phyloP scores from a whole-genome alignment of 192 early-diverging fungal species.

The Podila minutissima region DNA sequence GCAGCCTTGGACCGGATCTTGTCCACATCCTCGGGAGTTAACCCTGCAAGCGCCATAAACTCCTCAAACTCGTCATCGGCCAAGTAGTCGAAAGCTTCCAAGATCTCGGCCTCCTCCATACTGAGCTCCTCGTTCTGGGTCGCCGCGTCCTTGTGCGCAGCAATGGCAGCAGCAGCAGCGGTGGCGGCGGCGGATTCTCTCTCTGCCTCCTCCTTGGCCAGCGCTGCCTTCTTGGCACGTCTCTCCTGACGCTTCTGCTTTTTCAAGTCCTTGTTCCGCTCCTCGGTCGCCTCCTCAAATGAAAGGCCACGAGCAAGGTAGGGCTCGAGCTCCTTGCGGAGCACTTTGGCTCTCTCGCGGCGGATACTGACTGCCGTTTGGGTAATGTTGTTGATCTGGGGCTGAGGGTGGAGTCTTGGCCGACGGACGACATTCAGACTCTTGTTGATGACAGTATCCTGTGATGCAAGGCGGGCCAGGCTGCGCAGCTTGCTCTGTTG shows the following conservation, averaged over 20 bases:
- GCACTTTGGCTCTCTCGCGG: conserved; percentile 23
- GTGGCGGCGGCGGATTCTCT: conserved; percentile 14
- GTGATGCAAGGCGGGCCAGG: neutral
- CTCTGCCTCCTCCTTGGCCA: conserved; percentile 28
- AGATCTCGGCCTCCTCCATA: conserved; percentile 30
- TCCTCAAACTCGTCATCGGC: conserved; percentile 41
- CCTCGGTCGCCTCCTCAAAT: conserved; percentile 22
- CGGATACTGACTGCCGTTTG: conserved; percentile 10
- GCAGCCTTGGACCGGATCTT: conserved; percentile 27
- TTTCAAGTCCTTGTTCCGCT: conserved; percentile 7
- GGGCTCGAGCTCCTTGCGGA: conserved; percentile 28
- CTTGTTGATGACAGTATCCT: neutral
- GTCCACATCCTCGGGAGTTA: conserved; percentile 25
- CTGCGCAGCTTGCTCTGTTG: conserved; percentile 26
- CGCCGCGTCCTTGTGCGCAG: neutral
- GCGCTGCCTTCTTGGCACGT: conserved; percentile 19
- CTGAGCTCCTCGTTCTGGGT: conserved; percentile 5
- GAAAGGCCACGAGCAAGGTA: conserved; percentile 27
- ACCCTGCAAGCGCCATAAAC: conserved; percentile 34
- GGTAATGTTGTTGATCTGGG: neutral
- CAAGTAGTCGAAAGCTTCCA: conserved; percentile 47
- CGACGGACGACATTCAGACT: neutral
- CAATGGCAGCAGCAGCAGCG: conserved; percentile 4
- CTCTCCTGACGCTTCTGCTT: conserved; percentile 12
- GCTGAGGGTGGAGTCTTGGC: neutral